Conservation (phyloP, 495 filamentous ascomycete species). For the Penicillium argentinense region DNA sequence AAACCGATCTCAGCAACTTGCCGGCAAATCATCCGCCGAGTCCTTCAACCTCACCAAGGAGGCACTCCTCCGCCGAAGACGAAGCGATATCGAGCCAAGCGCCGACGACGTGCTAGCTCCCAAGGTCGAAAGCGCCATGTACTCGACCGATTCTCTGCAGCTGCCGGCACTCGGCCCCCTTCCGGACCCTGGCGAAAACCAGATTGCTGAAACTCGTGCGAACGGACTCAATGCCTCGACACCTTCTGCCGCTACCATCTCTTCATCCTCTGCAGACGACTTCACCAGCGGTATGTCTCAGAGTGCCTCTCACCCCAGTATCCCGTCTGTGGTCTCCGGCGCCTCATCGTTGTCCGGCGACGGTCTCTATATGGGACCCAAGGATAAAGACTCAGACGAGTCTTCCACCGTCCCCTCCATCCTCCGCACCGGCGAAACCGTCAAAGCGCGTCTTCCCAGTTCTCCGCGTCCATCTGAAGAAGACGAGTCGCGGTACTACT, state of each 20-base stretch:
- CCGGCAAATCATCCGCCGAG: conserved; percentile 40
- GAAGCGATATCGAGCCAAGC: conserved; percentile 32
- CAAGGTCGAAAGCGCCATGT: conserved; percentile 28
- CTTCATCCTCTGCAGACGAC: conserved; percentile 51
- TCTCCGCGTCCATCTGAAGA: conserved; percentile 32
- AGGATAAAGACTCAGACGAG: conserved; percentile 34
- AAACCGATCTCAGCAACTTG: conserved; percentile 40
- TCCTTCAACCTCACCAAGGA: conserved; percentile 47
- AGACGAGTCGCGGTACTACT: conserved; percentile 45
- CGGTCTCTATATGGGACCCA: conserved; percentile 19
- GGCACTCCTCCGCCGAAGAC: conserved; percentile 35
- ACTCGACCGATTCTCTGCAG: conserved; percentile 23
- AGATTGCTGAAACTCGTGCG: conserved; percentile 37
- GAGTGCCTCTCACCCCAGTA: conserved; percentile 71
- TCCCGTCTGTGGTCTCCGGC: conserved; percentile 74
- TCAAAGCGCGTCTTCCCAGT: conserved; percentile 33
- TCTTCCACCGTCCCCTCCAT: conserved; percentile 37
- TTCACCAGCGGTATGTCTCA: conserved; percentile 58
- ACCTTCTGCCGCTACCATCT: conserved; percentile 53
- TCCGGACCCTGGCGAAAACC: conserved; percentile 50
- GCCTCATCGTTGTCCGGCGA: conserved; percentile 75
- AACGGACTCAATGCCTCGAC: conserved; percentile 51
- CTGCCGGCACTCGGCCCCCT: conserved; percentile 35
- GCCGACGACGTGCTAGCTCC: conserved; percentile 21
- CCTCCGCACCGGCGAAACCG: conserved; percentile 47